Percentiles rank a stretch among this genome's conserved stretches.
phyloP scores from a whole-genome alignment of 495 filamentous ascomycete genomes.

The Podospora comata region DNA sequence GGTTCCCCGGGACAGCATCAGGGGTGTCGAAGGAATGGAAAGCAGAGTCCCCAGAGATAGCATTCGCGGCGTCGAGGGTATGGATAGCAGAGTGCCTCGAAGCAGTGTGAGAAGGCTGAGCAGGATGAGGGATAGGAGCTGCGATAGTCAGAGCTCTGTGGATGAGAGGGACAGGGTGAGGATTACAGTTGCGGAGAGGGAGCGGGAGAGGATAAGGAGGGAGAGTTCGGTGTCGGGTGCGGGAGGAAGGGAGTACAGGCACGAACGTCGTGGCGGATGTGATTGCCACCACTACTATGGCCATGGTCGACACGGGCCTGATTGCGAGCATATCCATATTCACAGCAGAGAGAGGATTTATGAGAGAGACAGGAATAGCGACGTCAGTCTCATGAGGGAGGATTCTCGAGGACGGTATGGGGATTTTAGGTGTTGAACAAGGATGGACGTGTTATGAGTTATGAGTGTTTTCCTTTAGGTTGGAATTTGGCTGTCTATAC shows the following conservation, averaged over 20 bases:
- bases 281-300: not conserved
- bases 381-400: not conserved
- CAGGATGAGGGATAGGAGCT: conserved; percentile 9
- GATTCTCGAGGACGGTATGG: conserved; percentile 1
- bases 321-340: not conserved
- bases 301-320: not conserved
- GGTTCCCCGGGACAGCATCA: not conserved
- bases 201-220: conserved; percentile 17
- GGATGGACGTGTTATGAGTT: not conserved
- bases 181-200: conserved; percentile 11
- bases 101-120: not conserved
- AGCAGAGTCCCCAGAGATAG: not conserved
- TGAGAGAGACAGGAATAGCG: conserved; percentile 4
- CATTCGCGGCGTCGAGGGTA: conserved; percentile 1
- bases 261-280: conserved; percentile 1
- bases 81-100: conserved; percentile 5
- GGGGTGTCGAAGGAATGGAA: not conserved
- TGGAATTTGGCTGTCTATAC: not conserved
- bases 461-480: not conserved
- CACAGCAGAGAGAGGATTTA: conserved; percentile 5
- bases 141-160: not conserved
- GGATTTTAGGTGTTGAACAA: not conserved
- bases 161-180: conserved; percentile 9
- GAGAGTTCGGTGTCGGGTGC: not conserved
- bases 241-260: not conserved